Evolutionary conservation across 495 filamentous ascomycete genomes (phyloP).

Genomic region (Aspergillus asperescens): DNA sequence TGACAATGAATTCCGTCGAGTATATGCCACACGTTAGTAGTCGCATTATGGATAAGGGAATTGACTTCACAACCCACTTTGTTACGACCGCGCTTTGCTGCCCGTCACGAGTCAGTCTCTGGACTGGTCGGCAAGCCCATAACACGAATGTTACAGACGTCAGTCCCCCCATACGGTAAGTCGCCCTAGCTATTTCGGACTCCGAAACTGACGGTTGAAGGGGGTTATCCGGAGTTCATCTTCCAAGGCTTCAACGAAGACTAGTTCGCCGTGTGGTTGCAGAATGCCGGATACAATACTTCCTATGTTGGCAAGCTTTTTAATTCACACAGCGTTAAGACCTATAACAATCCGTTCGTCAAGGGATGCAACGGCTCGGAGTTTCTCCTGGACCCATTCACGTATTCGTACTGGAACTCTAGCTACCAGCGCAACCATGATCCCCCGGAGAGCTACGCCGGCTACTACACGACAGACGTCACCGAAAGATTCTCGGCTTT

Average conservation of each 20-base stretch:
- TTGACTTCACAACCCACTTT: slow-evolving; percentile 53
- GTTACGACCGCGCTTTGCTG: slow-evolving; percentile 61
- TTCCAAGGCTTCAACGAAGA: slow-evolving; percentile 59
- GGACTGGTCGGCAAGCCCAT: slow-evolving; percentile 63
- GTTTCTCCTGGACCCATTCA: slow-evolving; percentile 67
- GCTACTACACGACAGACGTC: slow-evolving; percentile 57
- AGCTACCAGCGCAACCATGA: slow-evolving; percentile 61
- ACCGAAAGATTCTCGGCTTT: slow-evolving; percentile 59
- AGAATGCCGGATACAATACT: slow-evolving; percentile 64
- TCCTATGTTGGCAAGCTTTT: slow-evolving; percentile 72
- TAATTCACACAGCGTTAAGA: slow-evolving; percentile 56
- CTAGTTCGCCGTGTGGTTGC: slow-evolving; percentile 66
- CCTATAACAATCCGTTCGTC: slow-evolving; percentile 54
- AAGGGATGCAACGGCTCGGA: slow-evolving; percentile 55
- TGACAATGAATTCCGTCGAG: slow-evolving; percentile 53
- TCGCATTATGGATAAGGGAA: slow-evolving; percentile 50
- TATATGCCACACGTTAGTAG: slow-evolving; percentile 52
- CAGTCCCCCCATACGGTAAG: slow-evolving; percentile 54
- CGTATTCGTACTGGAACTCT: slow-evolving; percentile 65
- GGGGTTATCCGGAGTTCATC: slow-evolving; percentile 68
- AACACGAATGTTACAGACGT: slow-evolving; percentile 75
- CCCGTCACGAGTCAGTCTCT: slow-evolving; percentile 56
- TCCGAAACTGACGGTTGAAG: slow-evolving; percentile 25
- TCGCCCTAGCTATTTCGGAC: background rate
- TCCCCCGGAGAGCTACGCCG: slow-evolving; percentile 50